phyloP scores from a whole-genome alignment of 148 eudicot genomes.

The Limonium bicolor region DNA sequence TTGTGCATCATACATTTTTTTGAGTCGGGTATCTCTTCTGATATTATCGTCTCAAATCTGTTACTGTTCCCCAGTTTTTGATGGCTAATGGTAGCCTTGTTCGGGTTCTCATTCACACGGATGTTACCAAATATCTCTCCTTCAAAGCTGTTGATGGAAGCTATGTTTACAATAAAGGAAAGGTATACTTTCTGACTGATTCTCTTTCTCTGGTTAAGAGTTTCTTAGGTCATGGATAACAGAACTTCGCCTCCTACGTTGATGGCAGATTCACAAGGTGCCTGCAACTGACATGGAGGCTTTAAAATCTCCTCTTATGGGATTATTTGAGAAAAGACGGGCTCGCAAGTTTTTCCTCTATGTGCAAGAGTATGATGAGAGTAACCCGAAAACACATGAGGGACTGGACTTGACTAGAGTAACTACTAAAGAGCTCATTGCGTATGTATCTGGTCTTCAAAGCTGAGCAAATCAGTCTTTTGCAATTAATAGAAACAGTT shows the following conservation, averaged over 20 bases:
- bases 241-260: neutral
- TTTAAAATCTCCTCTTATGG: constrained; percentile 91
- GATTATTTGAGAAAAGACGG: constrained; percentile 89
- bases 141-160: constrained; percentile 98
- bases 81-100: constrained; percentile 98
- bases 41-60: neutral
- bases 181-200: constrained; percentile 26
- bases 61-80: constrained; percentile 34
- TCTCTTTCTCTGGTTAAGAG: constrained; percentile 2
- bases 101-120: constrained; percentile 91
- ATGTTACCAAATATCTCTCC: constrained; percentile 78
- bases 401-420: constrained; percentile 85
- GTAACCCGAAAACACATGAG: constrained; percentile 67
- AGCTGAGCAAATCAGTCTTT: no score
- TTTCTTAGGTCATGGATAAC: constrained; percentile 2
- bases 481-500: no score
- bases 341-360: constrained; percentile 77
- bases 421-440: constrained; percentile 71
- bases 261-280: constrained; percentile 71
- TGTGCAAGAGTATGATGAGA: constrained; percentile 79
- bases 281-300: constrained; percentile 99
- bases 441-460: constrained; percentile 34
- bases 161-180: constrained; percentile 85
- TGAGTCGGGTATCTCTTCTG: neutral
- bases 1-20: neutral